Evolutionary conservation across 352 stramenopile species (phyloP), one percentile per base, ranked within the genome.

Genomic region (Phytophthora fragariaefolia): DNA sequence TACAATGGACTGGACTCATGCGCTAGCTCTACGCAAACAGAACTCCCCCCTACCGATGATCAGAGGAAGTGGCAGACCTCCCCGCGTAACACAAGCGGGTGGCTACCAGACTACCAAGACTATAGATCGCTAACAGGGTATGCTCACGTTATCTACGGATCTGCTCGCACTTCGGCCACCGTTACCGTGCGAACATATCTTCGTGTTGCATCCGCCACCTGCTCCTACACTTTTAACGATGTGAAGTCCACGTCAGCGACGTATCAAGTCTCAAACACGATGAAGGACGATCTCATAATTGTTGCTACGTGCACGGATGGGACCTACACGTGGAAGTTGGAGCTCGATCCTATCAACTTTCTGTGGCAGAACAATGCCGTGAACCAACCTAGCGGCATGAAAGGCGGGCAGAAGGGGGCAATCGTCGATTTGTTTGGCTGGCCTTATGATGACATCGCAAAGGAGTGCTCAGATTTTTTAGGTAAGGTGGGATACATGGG

Each of bases 341-440:
- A 53, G 13, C 58, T 91, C 4, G 83, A 91, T 23, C 79, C 83
- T 0, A 63, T 89, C 24, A 86, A 91, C 73, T 91, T 91, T 58
- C 53, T 91, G 6, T 91, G 83, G 83, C 76, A 89, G 23, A 63
- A 70, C 32, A 69, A 69, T 4, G 26, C 56, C 0, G 78, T 91
- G 8, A 66, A 63, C 5, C 73, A 79, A 23, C 58, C 69, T 0
- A 53, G 66, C 1, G 64, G 61, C 0, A 74, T 85, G 53, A 73
- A 82, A 15, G 50, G 63, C 15, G 82, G 83, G 17, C 83, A 92
- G 36, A 80, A 77, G 3, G 83, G 82, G 4, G 82, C 83, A 3
- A 84, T 91, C 61, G 82, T 91, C 6, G 83, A 91, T 24, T 49
- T 92, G 10, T 92, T 92, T 34, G 81, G 80, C 6, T 91, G 82